phyloP scores from a whole-genome alignment of 2,329 filamentous ascomycete species.

The Hymenoscyphus linearis region DNA sequence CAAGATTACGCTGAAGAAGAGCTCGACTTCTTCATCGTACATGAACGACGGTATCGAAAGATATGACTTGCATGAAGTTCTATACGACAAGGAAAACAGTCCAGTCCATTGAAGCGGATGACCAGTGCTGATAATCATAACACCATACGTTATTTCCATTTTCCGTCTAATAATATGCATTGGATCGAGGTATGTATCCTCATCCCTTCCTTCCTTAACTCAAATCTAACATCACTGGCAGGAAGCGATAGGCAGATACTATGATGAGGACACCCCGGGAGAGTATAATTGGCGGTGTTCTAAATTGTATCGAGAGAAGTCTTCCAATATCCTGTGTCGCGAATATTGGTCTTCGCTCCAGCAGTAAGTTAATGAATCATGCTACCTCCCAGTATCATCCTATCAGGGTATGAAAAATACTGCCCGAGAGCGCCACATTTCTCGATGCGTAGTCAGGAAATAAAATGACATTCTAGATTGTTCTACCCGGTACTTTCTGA shows the following conservation, averaged over 20 bases:
- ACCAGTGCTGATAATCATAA: background rate
- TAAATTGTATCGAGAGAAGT: background rate
- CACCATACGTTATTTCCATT: constrained; percentile 10
- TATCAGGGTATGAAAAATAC: no score
- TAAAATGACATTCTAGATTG: background rate
- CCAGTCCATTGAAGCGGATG: constrained; percentile 2
- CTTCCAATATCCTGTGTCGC: constrained; percentile 6
- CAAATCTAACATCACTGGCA: background rate
- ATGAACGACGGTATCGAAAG: constrained; percentile 3
- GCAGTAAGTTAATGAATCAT: background rate
- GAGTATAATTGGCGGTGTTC: constrained; percentile 6
- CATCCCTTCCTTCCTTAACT: background rate
- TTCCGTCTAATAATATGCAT: constrained; percentile 11
- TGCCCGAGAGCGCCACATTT: no score
- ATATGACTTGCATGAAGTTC: constrained; percentile 1
- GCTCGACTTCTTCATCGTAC: background rate
- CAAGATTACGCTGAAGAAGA: constrained; percentile 3
- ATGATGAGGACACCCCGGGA: constrained; percentile 4
- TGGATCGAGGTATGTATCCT: constrained; percentile 8
- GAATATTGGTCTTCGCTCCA: constrained; percentile 9
- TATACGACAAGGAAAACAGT: constrained; percentile 1
- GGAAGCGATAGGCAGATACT: constrained; percentile 10
- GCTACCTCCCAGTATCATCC: no score
- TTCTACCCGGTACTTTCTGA: background rate
- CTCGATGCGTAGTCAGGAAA: no score